phyloP scores from a whole-genome alignment of 257 asterid genomes.

The Solanum microdontum region DNA sequence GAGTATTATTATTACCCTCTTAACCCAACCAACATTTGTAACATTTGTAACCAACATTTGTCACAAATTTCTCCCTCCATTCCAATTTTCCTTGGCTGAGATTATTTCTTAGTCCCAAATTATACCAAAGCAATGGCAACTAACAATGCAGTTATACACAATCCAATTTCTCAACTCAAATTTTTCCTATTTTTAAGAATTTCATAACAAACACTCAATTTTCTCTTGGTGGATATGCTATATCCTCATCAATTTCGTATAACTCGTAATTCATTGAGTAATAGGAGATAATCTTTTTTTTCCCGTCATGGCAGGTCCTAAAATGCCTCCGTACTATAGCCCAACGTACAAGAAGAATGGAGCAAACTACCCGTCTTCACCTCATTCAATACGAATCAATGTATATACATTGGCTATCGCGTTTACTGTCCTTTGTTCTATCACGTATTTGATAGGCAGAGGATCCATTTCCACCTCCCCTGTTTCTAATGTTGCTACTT shows the following conservation, averaged over 20 bases:
- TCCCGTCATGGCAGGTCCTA: not conserved
- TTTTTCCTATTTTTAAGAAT: not conserved
- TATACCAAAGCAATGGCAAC: not conserved
- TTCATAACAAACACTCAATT: not conserved
- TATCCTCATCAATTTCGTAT: not conserved
- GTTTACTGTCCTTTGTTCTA: not conserved
- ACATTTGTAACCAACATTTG: not conserved
- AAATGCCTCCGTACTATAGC: not conserved
- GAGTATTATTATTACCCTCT: not conserved
- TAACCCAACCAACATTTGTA: not conserved
- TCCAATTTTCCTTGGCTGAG: not conserved
- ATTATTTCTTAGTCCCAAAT: not conserved
- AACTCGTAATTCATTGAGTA: too few species aligned
- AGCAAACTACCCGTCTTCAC: not conserved
- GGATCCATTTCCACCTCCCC: not conserved
- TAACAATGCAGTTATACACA: not conserved
- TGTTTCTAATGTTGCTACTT: not conserved
- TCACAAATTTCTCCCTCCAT: not conserved
- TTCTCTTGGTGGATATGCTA: not conserved
- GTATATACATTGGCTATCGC: not conserved
- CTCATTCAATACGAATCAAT: not conserved
- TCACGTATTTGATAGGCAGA: not conserved
- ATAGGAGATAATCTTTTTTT: not conserved
- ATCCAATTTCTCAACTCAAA: not conserved
- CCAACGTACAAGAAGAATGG: not conserved